These are phyloP conservation scores for Calonectria naviculata DNA, from an alignment of 2,329 filamentous ascomycete genomes.

Conservation along the genomic window DNA sequence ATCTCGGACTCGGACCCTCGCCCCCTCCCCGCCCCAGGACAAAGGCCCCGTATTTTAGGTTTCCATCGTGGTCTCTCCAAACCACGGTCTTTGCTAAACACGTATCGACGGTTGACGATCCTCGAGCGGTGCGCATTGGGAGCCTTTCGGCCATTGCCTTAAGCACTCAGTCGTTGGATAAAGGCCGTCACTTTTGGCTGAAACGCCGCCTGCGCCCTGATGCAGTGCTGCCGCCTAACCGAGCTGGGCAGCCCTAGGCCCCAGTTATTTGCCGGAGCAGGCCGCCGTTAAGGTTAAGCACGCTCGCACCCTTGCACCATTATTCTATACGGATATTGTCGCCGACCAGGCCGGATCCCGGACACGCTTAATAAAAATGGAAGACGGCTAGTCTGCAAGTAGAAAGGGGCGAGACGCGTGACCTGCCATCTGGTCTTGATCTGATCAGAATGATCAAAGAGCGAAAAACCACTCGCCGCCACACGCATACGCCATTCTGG, in stretches of 20 bases:
- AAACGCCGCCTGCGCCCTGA: background rate
- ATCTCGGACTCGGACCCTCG: too few relatives aligned
- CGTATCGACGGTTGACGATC: background rate
- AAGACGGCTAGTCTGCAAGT: background rate
- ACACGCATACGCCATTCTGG: background rate
- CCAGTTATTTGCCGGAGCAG: background rate
- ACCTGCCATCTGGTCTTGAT: background rate
- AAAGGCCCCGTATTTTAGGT: background rate
- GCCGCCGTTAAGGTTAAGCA: conserved; percentile 10
- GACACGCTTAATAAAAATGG: background rate
- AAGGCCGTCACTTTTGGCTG: background rate
- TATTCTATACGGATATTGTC: background rate
- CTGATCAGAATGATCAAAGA: background rate
- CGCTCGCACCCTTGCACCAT: background rate
- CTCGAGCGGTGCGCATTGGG: background rate
- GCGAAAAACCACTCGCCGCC: background rate
- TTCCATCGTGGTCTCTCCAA: background rate
- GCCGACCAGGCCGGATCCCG: background rate
- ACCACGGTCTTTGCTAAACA: background rate
- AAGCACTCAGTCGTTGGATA: background rate
- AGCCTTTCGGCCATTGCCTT: conserved; percentile 5
- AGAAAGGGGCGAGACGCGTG: background rate
- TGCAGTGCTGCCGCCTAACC: background rate
- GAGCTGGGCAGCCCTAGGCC: conserved; percentile 10
- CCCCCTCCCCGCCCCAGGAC: too few relatives aligned